Evolutionary conservation across 805 yeast species (phyloP).

Genomic region (Zygosaccharomyces kombuchaensis): DNA sequence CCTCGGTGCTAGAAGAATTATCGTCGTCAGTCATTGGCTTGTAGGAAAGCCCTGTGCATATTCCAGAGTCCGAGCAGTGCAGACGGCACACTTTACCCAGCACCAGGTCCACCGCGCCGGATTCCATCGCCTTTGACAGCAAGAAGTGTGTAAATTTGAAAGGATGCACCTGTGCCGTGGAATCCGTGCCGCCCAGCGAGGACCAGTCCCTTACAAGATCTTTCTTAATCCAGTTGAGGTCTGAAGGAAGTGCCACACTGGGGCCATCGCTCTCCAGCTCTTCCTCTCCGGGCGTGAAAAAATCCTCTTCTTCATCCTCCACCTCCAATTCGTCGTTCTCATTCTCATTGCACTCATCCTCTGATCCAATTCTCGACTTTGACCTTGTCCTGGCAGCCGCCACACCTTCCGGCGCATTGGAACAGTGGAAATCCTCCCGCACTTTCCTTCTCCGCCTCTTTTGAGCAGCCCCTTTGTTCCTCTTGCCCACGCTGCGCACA

Average conservation of each 20-base stretch:
- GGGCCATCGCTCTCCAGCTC: constrained; percentile 6
- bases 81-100: constrained; percentile 79
- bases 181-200: constrained; percentile 72
- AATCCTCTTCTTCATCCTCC: constrained; percentile 5
- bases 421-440: constrained; percentile 8
- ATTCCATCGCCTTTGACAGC: constrained; percentile 70
- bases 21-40: constrained; percentile 40
- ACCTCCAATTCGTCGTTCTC: constrained; percentile 7
- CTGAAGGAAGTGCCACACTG: constrained; percentile 45
- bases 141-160: constrained; percentile 85
- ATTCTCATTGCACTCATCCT: constrained; percentile 4
- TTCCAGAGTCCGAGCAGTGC: constrained; percentile 57
- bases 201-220: constrained; percentile 69
- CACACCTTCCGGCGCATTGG: constrained; percentile 1
- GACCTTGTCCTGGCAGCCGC: constrained; percentile 6
- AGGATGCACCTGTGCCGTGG: constrained; percentile 97
- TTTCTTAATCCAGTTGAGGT: constrained; percentile 72
- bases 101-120: constrained; percentile 78
- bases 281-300: constrained; percentile 2
- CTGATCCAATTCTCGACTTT: not conserved
- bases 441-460: constrained; percentile 6
- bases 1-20: constrained; percentile 31
- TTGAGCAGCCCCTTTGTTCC: constrained; percentile 9
- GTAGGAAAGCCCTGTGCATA: constrained; percentile 70
- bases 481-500: constrained; percentile 36